Conservation (phyloP, 306 rosid species). For the Purshia tridentata region DNA sequence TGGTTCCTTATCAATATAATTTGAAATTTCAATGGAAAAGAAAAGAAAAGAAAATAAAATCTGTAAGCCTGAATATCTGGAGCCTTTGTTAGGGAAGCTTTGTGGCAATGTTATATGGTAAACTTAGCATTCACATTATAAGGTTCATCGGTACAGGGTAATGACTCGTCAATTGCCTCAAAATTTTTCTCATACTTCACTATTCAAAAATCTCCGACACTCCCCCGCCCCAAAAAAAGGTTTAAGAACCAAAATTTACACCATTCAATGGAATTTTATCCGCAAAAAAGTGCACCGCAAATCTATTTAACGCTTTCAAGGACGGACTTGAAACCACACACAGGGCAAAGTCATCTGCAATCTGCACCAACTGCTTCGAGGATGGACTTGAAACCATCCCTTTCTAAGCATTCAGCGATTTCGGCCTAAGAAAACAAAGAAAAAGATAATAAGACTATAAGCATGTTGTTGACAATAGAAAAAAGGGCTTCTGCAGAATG, state of each 20-base stretch:
- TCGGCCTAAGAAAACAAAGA: conserved; percentile 54
- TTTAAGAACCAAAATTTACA: neutral
- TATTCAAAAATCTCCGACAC: neutral
- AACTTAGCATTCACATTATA: conserved; percentile 5
- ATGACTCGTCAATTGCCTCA: neutral
- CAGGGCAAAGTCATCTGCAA: conserved; percentile 39
- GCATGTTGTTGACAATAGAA: neutral
- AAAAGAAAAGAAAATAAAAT: too few relatives aligned
- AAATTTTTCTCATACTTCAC: neutral
- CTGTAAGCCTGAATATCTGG: neutral
- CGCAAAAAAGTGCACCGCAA: neutral
- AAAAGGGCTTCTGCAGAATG: neutral
- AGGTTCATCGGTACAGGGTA: neutral
- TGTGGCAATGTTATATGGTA: neutral
- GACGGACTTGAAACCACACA: neutral
- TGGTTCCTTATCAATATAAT: too few relatives aligned
- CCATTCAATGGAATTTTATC: conserved; percentile 4
- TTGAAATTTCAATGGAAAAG: too few relatives aligned
- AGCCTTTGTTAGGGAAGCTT: neutral
- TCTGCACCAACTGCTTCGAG: conserved; percentile 92
- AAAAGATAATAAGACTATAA: conserved; percentile 4
- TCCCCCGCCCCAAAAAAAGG: neutral
- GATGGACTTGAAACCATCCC: conserved; percentile 86
- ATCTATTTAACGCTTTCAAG: neutral
- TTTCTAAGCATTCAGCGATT: conserved; percentile 78